Evolutionary conservation across 2,329 filamentous ascomycete species (phyloP).

Genomic region (Beauveria rudraprayagi): DNA sequence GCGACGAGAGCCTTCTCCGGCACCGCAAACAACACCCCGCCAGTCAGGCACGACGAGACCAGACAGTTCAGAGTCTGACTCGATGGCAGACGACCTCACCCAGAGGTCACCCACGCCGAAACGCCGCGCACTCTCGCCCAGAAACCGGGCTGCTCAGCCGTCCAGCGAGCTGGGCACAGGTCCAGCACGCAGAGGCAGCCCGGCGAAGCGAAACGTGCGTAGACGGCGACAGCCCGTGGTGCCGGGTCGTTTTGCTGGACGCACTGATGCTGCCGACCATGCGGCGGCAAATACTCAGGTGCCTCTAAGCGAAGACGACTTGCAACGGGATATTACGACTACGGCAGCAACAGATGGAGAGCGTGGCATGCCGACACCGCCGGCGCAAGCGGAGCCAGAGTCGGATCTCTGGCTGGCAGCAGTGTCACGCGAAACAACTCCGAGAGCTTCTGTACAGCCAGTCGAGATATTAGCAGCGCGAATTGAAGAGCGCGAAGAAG

Average conservation of each 20-base stretch:
- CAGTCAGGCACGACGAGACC: slow-evolving; percentile 24
- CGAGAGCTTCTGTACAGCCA: slow-evolving; percentile 19
- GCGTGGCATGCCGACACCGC: slow-evolving; percentile 14
- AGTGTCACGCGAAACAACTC: slow-evolving; percentile 30
- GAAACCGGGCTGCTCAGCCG: slow-evolving; percentile 17
- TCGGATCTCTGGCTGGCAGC: slow-evolving; percentile 41
- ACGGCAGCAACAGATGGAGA: slow-evolving; percentile 1
- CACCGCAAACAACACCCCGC: slow-evolving; percentile 29
- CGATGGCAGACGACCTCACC: background rate
- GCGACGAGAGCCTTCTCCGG: slow-evolving; percentile 34
- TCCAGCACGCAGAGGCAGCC: slow-evolving; percentile 11
- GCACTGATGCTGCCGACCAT: slow-evolving; percentile 16
- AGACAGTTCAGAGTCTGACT: slow-evolving; percentile 14
- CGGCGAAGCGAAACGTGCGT: slow-evolving; percentile 14
- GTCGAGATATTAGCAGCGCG: slow-evolving; percentile 1
- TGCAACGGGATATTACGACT: slow-evolving; percentile 22
- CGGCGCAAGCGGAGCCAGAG: slow-evolving; percentile 21
- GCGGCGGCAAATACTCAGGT: slow-evolving; percentile 13
- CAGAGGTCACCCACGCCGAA: slow-evolving; percentile 9
- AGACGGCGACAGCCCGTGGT: slow-evolving; percentile 19
- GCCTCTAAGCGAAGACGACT: slow-evolving; percentile 19
- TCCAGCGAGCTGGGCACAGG: slow-evolving; percentile 19
- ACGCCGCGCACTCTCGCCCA: slow-evolving; percentile 12
- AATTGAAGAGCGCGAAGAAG: background rate
- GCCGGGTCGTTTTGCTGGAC: slow-evolving; percentile 21